Evolutionary conservation across 805 yeast genomes (phyloP), one percentile per base, ranked within the genome.

Genomic region (Ogataea nonfermentans): DNA sequence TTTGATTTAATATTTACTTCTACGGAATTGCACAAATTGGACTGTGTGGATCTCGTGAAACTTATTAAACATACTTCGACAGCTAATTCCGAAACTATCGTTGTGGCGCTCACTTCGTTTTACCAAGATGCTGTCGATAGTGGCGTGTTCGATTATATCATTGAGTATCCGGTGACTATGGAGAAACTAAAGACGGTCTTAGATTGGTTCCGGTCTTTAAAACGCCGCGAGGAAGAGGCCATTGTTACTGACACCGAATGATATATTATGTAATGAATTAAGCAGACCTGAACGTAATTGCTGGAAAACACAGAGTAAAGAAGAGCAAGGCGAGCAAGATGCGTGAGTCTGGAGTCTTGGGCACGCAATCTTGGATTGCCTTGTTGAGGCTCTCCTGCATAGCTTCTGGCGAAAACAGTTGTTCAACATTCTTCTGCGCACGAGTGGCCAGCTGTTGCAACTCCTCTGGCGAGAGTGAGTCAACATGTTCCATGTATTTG

Each of bases 1-100:
- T 91, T 88, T 66, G 97, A 90, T 62, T 49, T 89, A 28, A 87
- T 90, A 20, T 69, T 90, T 43, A 79, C 93, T 0, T 93, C 91
- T 2, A 68, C 84, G 39, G 76, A 76, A 48, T 65, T 84, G 15
- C 76, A 84, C 11, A 81, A 79, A 44, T 67, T 84, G 20, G 84
- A 78, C 46, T 83, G 86, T 1, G 63, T 78, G 6, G 96, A 89
- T 65, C 81, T 91, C 23, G 83, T 84, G 5, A 82, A 84, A 51
- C 66, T 90, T 43, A 76, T 88, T 40, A 79, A 76, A 53, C 77
- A 77, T 47, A 90, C 97, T 0, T 74, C 79, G 24, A 84, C 90
- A 20, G 71, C 78, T n/a, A 90, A 91, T 56, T 72, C 84, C 1
- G 70, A 71, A 15, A 85, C 96, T 0, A 91, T 90, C 1, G 73